A percentile compares a stretch with the other conserved stretches of the same genome.
Conservation (phyloP, 2,329 filamentous ascomycete genomes). For the Didymella arachidicola region DNA sequence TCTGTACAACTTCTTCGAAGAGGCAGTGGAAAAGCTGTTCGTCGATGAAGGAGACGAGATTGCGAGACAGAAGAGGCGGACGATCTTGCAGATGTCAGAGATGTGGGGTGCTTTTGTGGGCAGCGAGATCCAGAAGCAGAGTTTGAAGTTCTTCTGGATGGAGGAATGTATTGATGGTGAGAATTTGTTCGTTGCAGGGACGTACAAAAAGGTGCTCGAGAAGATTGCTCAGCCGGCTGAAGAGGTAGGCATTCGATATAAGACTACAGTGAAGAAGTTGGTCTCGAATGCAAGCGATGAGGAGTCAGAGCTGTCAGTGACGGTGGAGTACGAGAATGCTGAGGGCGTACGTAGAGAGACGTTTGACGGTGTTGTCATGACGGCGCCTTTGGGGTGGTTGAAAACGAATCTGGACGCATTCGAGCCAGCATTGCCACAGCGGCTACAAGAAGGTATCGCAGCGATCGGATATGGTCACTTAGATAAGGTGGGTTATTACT, state of each 20-base stretch:
- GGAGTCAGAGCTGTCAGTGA: slow-evolving; percentile 31
- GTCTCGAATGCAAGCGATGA: slow-evolving; percentile 25
- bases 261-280: slow-evolving; percentile 57
- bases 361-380: slow-evolving; percentile 75
- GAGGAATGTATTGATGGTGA: slow-evolving; percentile 79
- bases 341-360: slow-evolving; percentile 54
- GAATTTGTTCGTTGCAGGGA: slow-evolving; percentile 69
- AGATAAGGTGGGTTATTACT: slow-evolving; percentile 64
- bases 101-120: slow-evolving; percentile 78
- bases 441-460: slow-evolving; percentile 67
- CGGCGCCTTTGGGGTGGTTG: slow-evolving; percentile 69
- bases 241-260: slow-evolving; percentile 63
- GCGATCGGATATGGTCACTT: slow-evolving; percentile 73
- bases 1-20: slow-evolving; percentile 65
- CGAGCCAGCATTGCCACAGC: slow-evolving; percentile 64
- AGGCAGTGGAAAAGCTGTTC: slow-evolving; percentile 57
- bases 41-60: slow-evolving; percentile 42
- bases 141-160: slow-evolving; percentile 78
- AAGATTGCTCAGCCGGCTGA: slow-evolving; percentile 66
- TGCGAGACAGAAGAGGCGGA: slow-evolving; percentile 59
- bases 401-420: slow-evolving; percentile 58
- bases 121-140: slow-evolving; percentile 69
- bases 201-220: slow-evolving; percentile 67
- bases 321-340: slow-evolving; percentile 53
- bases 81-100: slow-evolving; percentile 63